Conservation (phyloP, 805 yeast species). For the Middelhovenomyces tepae region DNA sequence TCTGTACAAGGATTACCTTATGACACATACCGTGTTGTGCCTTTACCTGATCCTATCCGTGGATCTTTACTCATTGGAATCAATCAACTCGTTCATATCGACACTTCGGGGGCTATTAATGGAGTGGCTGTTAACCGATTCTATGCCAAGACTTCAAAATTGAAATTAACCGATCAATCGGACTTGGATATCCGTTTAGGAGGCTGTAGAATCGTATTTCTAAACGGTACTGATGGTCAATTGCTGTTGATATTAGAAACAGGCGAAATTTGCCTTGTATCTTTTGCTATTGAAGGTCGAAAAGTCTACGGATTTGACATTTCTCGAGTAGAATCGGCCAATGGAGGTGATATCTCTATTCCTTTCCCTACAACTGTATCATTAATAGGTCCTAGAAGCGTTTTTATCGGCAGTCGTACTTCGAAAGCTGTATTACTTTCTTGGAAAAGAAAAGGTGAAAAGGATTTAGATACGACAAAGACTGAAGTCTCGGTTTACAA, state of each 20-base stretch:
- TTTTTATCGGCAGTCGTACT: constrained; percentile 54
- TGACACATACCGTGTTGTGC: constrained; percentile 56
- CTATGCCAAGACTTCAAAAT: constrained; percentile 34
- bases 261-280: constrained; percentile 37
- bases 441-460: constrained; percentile 23
- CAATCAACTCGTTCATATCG: constrained; percentile 70
- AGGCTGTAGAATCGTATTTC: constrained; percentile 33
- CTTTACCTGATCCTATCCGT: constrained; percentile 56
- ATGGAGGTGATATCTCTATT: constrained; percentile 14
- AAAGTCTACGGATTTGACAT: constrained; percentile 24
- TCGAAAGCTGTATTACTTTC: constrained; percentile 49
- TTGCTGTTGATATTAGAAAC: constrained; percentile 34
- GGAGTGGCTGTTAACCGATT: constrained; percentile 56
- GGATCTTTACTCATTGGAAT: constrained; percentile 67
- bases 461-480: constrained; percentile 1
- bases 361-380: constrained; percentile 36
- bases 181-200: constrained; percentile 48
- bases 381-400: constrained; percentile 32
- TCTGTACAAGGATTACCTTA: constrained; percentile 61
- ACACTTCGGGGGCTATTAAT: constrained; percentile 60
- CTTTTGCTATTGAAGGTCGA: constrained; percentile 33
- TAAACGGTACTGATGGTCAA: constrained; percentile 26
- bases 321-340: constrained; percentile 4
- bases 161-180: constrained; percentile 40
- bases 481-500: not conserved